phyloP scores from a whole-genome alignment of 2,329 filamentous ascomycete species.

The Endoconidiophora polonica region DNA sequence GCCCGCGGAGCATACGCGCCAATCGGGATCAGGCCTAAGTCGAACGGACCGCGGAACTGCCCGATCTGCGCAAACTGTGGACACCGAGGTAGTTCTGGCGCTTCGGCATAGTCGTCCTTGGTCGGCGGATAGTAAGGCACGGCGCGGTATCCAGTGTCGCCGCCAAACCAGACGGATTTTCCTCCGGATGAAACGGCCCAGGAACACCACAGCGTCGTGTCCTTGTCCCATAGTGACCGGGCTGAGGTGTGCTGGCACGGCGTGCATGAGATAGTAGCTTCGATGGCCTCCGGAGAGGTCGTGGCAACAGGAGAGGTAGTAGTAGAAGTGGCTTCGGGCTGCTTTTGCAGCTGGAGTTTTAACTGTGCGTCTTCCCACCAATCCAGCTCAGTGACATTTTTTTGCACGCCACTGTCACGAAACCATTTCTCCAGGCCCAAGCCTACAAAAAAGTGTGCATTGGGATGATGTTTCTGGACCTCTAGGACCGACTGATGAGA shows the following conservation, averaged over 20 bases:
- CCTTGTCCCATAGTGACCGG: slow-evolving; percentile 50
- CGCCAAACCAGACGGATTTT: slow-evolving; percentile 72
- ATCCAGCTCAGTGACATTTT: slow-evolving; percentile 77
- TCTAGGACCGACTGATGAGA: slow-evolving; percentile 59
- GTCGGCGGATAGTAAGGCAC: slow-evolving; percentile 48
- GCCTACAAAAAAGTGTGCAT: slow-evolving; percentile 77
- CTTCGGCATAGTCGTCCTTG: slow-evolving; percentile 53
- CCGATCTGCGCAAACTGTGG: slow-evolving; percentile 81
- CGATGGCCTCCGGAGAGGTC: slow-evolving; percentile 34
- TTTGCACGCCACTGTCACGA: slow-evolving; percentile 44
- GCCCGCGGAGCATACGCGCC: slow-evolving; percentile 64
- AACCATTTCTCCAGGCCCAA: slow-evolving; percentile 78
- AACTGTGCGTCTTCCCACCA: slow-evolving; percentile 84
- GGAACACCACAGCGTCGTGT: slow-evolving; percentile 69
- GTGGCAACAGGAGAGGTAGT: slow-evolving; percentile 15
- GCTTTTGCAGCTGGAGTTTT: slow-evolving; percentile 28
- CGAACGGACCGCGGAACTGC: slow-evolving; percentile 63
- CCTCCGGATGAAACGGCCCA: slow-evolving; percentile 63
- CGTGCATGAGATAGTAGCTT: slow-evolving; percentile 57
- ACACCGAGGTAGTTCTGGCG: slow-evolving; percentile 52
- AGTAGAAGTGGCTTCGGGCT: slow-evolving; percentile 16
- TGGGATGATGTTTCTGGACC: slow-evolving; percentile 53
- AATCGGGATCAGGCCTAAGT: slow-evolving; percentile 83
- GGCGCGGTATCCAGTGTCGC: slow-evolving; percentile 78
- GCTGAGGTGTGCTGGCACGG: slow-evolving; percentile 73